Evolutionary conservation across 768 basidiomycete genomes (phyloP), one percentile per base, ranked within the genome.

Genomic region (Leccinum obscurum): DNA sequence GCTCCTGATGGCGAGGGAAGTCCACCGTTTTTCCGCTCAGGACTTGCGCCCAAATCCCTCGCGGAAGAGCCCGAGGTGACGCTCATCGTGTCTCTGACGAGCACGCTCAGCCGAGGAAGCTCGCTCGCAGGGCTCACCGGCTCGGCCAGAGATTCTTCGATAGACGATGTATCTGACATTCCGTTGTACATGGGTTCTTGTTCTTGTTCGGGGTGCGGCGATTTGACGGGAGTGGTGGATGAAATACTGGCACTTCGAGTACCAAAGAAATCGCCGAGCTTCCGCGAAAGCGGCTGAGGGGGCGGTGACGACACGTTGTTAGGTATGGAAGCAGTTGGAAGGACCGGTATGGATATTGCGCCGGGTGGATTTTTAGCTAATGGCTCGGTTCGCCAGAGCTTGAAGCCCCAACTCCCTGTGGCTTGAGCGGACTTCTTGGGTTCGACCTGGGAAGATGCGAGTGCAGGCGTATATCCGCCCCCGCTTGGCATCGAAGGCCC

Each of bases 221-320:
- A 64, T 62, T 63, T 67, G 41, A 64, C 57, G 60, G 69, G 65
- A 3, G 74, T 70, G 1, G 74, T 74, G 14, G 85, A 86, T 17
- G 85, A 81, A 44, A 81, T 72, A 66, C 83, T 86, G 7, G 69
- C 72, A 54, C 60, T 68, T 60, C 86, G 78, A 30, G 85, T 78
- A 58, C 81, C 77, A 69, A 92, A 92, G 72, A 92, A 85, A 9
- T 85, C 86, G 4, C 88, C 88, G 49, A 92, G 66, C 75, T 89
- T 91, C 66, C 81, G 81, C 35, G 85, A 73, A n/a, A 86, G 75
- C 1, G 84, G 85, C 17, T 80, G 77, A 24, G 77, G 66, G 58
- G 78, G 68, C 32, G 68, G 64, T 54, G 67, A 66, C 32, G 68
- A 60, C 54, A 59, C 37, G 44, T 54, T 53, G 55, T 70, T 51